phyloP scores from a whole-genome alignment of 1,284 basidiomycete genomes.

The Phaffia rhodozyma region DNA sequence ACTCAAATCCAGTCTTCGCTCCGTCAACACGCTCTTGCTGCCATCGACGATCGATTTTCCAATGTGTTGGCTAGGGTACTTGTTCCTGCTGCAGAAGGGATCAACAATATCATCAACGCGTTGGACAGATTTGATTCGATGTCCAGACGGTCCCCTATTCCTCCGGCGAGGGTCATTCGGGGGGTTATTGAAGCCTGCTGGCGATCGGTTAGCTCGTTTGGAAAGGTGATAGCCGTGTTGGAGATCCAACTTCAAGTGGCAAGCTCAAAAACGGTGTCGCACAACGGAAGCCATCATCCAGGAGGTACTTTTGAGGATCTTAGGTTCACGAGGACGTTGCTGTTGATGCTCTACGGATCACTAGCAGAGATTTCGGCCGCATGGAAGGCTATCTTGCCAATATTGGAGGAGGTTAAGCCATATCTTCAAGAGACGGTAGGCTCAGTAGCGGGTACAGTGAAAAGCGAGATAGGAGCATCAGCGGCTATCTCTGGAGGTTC shows the following conservation, averaged over 20 bases:
- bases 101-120: constrained; percentile 72
- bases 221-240: constrained; percentile 73
- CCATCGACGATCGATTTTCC: constrained; percentile 73
- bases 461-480: too few relatives aligned
- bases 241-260: constrained; percentile 63
- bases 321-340: constrained; percentile 74
- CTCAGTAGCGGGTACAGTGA: too few relatives aligned
- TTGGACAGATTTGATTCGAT: constrained; percentile 85
- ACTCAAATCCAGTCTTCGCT: constrained; percentile 85
- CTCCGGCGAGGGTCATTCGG: constrained; percentile 57
- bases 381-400: constrained; percentile 67
- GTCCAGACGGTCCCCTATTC: constrained; percentile 50
- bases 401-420: constrained; percentile 58
- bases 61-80: constrained; percentile 70
- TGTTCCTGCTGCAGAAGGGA: constrained; percentile 68
- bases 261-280: background rate
- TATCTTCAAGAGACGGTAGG: constrained; percentile 39
- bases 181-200: constrained; percentile 70
- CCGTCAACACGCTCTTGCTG: constrained; percentile 76
- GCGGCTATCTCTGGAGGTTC: too few relatives aligned
- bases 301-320: constrained; percentile 49
- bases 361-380: constrained; percentile 76
- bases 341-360: constrained; percentile 80
- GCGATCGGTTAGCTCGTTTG: constrained; percentile 74
- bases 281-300: constrained; percentile 2